Evolutionary conservation across 2,329 filamentous ascomycete species (phyloP).

Genomic region (Calycina herbarum): DNA sequence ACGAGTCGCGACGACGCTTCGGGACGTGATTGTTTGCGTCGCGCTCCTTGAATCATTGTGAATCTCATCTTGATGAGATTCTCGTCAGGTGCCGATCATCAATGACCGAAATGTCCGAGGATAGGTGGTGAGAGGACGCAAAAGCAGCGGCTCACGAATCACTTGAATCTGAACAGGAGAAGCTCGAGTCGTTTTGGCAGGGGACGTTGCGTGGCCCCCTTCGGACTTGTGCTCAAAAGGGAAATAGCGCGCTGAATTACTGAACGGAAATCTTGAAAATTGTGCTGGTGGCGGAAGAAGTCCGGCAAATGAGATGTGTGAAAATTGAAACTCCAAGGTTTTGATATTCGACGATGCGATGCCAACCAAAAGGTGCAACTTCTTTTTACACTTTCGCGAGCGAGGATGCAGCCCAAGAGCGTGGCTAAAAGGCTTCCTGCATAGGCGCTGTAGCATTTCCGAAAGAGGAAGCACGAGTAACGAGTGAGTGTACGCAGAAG

Average conservation of each 20-base stretch:
- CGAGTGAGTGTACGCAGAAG: not conserved
- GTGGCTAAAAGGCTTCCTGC: slow-evolving; percentile 1
- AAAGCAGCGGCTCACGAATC: not conserved
- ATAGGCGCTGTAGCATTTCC: not conserved
- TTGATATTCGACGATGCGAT: not conserved
- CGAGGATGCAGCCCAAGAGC: not conserved
- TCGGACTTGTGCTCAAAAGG: slow-evolving; percentile 15
- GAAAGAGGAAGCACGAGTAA: slow-evolving; percentile 6
- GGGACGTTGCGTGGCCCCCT: slow-evolving; percentile 15
- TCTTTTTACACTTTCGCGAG: not conserved
- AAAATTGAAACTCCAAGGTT: not conserved
- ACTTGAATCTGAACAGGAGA: not conserved
- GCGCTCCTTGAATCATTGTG: not conserved
- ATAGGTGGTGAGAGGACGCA: not conserved
- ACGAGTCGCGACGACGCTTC: slow-evolving; percentile 5
- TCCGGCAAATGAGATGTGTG: not conserved
- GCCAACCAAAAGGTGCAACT: not conserved
- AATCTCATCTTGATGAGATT: not conserved
- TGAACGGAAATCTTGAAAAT: not conserved
- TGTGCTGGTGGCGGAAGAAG: not conserved
- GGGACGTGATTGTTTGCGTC: not conserved
- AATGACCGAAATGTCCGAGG: not conserved
- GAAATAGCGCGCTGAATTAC: slow-evolving; percentile 15
- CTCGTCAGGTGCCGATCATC: not conserved
- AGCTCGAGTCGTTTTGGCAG: not conserved